Percentiles rank a stretch among this genome's conserved stretches.
Conservation (phyloP, 129 eudicot genomes). For the Pittosporum tobira region DNA sequence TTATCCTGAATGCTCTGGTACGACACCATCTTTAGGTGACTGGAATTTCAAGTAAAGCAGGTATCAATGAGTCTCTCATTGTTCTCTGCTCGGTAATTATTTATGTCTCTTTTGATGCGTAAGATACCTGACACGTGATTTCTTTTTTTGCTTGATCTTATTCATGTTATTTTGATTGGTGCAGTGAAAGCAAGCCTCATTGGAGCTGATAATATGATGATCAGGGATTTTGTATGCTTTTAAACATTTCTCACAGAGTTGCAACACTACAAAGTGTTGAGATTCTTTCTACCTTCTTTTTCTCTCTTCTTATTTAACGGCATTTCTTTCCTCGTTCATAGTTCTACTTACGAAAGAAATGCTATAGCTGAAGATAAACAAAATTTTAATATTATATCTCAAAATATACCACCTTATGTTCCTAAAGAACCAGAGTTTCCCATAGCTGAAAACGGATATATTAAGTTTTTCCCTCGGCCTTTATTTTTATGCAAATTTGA, state of each 20-base stretch:
- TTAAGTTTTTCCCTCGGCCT: too few relatives aligned
- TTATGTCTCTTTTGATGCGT: background rate
- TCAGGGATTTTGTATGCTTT: constrained; percentile 56
- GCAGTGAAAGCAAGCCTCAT: constrained; percentile 53
- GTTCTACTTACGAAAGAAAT: background rate
- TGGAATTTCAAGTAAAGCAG: constrained; percentile 47
- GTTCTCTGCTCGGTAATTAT: too few relatives aligned
- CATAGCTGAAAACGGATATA: too few relatives aligned
- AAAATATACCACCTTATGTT: too few relatives aligned
- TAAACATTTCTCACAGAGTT: constrained; percentile 11
- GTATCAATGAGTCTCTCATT: constrained; percentile 9
- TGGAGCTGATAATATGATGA: constrained; percentile 59
- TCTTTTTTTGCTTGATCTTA: too few relatives aligned
- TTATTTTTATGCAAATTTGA: too few relatives aligned
- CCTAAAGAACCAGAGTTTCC: too few relatives aligned
- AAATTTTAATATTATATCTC: background rate
- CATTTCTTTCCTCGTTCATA: background rate
- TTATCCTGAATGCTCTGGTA: constrained; percentile 51
- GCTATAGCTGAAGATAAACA: background rate
- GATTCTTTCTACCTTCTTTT: background rate
- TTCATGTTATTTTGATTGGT: constrained; percentile 8
- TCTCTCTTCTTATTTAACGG: background rate
- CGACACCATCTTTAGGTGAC: constrained; percentile 56
- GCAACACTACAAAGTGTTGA: background rate
- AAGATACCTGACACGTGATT: background rate